Conservation (phyloP, 192 early-diverging fungal species). For the Coemansia sp. region DNA sequence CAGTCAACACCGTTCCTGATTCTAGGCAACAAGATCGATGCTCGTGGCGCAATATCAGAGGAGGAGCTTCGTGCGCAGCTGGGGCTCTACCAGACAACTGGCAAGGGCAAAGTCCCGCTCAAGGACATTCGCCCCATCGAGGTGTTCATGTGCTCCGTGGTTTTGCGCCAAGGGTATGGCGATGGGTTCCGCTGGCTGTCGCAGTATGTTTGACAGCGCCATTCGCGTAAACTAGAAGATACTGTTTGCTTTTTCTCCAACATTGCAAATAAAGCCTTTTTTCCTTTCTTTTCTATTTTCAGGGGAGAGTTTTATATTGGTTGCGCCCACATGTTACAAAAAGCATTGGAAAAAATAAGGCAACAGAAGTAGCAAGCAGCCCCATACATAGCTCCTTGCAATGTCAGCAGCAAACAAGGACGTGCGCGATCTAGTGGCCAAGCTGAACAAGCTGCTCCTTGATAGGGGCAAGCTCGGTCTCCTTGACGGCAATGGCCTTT, state of each 20-base stretch:
- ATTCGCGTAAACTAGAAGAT: neutral
- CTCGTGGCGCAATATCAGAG: conserved; percentile 88
- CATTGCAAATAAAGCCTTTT: neutral
- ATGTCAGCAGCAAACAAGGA: conserved; percentile 10
- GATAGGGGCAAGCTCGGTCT: conserved; percentile 59
- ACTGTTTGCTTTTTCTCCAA: conserved; percentile 4
- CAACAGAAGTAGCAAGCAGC: neutral
- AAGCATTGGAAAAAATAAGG: neutral
- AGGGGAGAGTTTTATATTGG: neutral
- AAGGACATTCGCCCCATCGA: conserved; percentile 96
- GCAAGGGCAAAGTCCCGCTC: conserved; percentile 94
- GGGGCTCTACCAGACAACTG: conserved; percentile 96
- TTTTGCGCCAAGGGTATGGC: conserved; percentile 98
- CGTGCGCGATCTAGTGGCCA: conserved; percentile 55
- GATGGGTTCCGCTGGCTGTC: conserved; percentile 92
- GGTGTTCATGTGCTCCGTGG: conserved; percentile 99
- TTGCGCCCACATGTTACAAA: conserved; percentile 4
- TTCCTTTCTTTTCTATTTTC: neutral
- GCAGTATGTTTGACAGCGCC: conserved; percentile 68
- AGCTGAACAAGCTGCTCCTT: conserved; percentile 59
- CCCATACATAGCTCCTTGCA: neutral
- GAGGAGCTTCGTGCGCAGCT: conserved; percentile 84
- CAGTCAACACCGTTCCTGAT: conserved; percentile 91
- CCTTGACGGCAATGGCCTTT: conserved; percentile 60
- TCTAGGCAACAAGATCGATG: conserved; percentile 99